Evolutionary conservation across 1,284 basidiomycete genomes (phyloP), one percentile per base, ranked within the genome.

Genomic region (Fomitopsis palustris): DNA sequence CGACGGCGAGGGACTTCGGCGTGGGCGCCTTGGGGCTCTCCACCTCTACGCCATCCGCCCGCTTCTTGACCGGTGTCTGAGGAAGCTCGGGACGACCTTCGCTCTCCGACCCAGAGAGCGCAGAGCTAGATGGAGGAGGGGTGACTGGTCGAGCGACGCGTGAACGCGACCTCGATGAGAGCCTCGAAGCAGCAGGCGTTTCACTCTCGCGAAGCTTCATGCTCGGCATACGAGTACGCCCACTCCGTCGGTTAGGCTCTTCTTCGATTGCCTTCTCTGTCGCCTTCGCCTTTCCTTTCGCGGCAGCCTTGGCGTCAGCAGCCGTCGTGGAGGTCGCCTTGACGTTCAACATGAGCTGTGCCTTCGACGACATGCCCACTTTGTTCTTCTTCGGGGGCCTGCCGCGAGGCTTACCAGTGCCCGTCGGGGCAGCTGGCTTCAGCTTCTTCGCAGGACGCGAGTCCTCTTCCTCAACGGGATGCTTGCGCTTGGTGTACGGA

Each of bases 1-100:
- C 79, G 49, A 81, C 78, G 17, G 78, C 81, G 27, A 79, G 64
- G 4, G 78, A 76, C 65, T 81, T 81, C 35, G 80, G 78, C 47
- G 72, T 77, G 37, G 70, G 69, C 10, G 66, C 19, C 43, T 67
- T 65, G 14, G 64, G 54, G 19, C 59, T 56, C n/a, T 61, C 56
- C 41, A 66, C 65, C 42, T 61, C 63, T 58, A 59, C 61, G 7
- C 53, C 56, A 31, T 55, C 47, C 6, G 52, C 52, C 51, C 59
- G 51, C 29, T 42, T 55, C 37, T 55, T 53, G 42, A 45, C 61
- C 57, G 39, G 60, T 57, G 43, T 58, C 54, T n/a, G 60, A 53
- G 49, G 53, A 54, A 52, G 49, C 49, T 17, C 14, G 31, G 31
- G 31, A 14, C 52, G 41, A 27, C 37, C 41, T 9, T 54, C 45